phyloP scores from a whole-genome alignment of 345 rosid genomes.

The Pugionium cornutum region DNA sequence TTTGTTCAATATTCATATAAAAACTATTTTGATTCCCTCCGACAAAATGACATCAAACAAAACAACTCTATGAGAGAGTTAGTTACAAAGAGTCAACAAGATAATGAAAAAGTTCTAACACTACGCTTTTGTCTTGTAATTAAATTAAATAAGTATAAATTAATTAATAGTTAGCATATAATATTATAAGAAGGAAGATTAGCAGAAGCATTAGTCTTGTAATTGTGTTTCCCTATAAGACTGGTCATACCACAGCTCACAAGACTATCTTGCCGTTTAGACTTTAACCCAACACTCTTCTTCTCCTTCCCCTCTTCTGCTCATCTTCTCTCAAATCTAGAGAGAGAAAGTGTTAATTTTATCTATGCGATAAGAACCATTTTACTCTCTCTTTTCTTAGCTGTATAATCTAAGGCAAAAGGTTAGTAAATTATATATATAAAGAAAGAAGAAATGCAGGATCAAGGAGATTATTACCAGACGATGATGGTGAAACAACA shows the following conservation, averaged over 20 bases:
- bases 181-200: slow-evolving; percentile 7
- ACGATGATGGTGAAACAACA: slow-evolving; percentile 41
- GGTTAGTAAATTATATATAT: no score
- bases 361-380: slow-evolving; percentile 28
- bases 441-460: slow-evolving; percentile 33
- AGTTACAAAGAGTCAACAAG: slow-evolving; percentile 33
- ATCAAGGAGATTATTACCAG: slow-evolving; percentile 41
- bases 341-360: slow-evolving; percentile 15
- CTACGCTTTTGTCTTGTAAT: slow-evolving; percentile 26
- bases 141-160: neutral
- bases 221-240: slow-evolving; percentile 33
- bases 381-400: neutral
- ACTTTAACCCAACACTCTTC: slow-evolving; percentile 24
- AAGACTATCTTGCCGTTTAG: slow-evolving; percentile 35
- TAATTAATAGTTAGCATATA: no score
- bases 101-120: slow-evolving; percentile 30
- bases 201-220: slow-evolving; percentile 30
- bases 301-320: neutral
- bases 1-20: no score
- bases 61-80: slow-evolving; percentile 32
- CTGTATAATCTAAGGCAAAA: no score
- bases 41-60: slow-evolving; percentile 39
- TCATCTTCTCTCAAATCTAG: neutral
- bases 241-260: slow-evolving; percentile 25
- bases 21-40: neutral